Evolutionary conservation across 2,329 filamentous ascomycete genomes (phyloP).

Genomic region (Mycosphaerelloides madeirae): DNA sequence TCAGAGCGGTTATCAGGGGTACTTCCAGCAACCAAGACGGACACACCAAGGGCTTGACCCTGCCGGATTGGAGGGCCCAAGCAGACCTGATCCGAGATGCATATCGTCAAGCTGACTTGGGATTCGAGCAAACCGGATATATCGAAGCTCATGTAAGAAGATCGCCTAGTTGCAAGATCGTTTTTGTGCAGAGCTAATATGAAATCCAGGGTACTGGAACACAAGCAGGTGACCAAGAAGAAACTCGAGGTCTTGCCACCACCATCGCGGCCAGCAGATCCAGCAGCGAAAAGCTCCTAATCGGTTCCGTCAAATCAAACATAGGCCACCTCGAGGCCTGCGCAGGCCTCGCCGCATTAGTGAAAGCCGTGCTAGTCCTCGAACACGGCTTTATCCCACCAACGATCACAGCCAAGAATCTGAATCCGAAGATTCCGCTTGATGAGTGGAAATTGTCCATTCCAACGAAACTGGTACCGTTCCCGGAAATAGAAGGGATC

Average conservation of each 20-base stretch:
- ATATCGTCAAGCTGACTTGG: constrained; percentile 8
- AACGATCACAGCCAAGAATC: constrained; percentile 13
- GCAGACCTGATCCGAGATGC: constrained; percentile 13
- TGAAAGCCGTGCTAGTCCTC: constrained; percentile 16
- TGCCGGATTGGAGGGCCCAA: constrained; percentile 35
- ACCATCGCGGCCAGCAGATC: constrained; percentile 3
- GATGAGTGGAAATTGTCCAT: constrained; percentile 16
- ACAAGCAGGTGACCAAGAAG: constrained; percentile 17
- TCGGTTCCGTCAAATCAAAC: constrained; percentile 12
- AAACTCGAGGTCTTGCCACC: constrained; percentile 15
- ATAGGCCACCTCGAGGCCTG: not conserved
- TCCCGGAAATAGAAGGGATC: constrained; percentile 5
- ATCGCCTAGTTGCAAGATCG: no score
- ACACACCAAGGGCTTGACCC: constrained; percentile 32
- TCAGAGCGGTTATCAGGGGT: constrained; percentile 33
- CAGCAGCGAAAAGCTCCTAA: not conserved
- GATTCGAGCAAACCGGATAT: not conserved
- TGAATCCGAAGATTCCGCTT: constrained; percentile 26
- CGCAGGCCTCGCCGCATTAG: not conserved
- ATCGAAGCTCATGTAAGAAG: no score
- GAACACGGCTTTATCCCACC: constrained; percentile 23
- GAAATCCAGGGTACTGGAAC: no score
- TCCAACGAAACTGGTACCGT: constrained; percentile 25
- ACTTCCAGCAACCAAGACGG: constrained; percentile 37
- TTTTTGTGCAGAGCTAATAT: no score